Evolutionary conservation across 192 early-diverging fungal genomes (phyloP).

Genomic region (Rhizophagus sp.): DNA sequence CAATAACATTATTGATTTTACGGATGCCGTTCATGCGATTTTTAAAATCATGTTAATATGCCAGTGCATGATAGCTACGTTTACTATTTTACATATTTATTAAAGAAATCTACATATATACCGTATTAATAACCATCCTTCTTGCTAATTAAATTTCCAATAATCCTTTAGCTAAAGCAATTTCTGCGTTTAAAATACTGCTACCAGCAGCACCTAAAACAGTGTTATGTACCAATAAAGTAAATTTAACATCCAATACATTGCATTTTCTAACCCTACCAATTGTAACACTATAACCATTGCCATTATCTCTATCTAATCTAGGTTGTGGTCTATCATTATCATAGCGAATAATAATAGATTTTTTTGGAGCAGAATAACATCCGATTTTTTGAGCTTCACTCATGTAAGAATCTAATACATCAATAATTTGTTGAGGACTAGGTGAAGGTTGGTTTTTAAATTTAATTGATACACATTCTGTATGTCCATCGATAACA

Average conservation of each 20-base stretch:
- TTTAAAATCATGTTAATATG: no score
- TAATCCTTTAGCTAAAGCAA: slow-evolving; percentile 83
- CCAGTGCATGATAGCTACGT: no score
- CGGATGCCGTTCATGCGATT: no score
- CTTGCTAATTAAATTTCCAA: slow-evolving; percentile 22
- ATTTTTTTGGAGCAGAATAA: slow-evolving; percentile 76
- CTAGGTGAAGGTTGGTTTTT: slow-evolving; percentile 64
- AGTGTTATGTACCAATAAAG: slow-evolving; percentile 92
- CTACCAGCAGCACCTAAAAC: slow-evolving; percentile 95
- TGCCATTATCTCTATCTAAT: slow-evolving; percentile 80
- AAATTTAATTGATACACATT: slow-evolving; percentile 90
- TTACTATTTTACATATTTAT: no score
- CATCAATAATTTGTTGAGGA: slow-evolving; percentile 71
- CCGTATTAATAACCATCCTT: no score
- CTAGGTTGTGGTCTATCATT: slow-evolving; percentile 94
- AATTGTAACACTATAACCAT: slow-evolving; percentile 90
- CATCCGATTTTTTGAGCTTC: slow-evolving; percentile 81
- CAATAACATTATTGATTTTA: no score
- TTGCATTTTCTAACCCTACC: slow-evolving; percentile 85
- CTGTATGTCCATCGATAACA: slow-evolving; percentile 95
- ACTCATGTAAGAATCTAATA: slow-evolving; percentile 72
- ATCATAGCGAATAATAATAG: slow-evolving; percentile 72
- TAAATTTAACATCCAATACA: slow-evolving; percentile 91
- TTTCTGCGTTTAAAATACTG: slow-evolving; percentile 92
- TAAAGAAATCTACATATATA: no score